Conservation (phyloP, 2,329 filamentous ascomycete species). For the Daldinia sp. region DNA sequence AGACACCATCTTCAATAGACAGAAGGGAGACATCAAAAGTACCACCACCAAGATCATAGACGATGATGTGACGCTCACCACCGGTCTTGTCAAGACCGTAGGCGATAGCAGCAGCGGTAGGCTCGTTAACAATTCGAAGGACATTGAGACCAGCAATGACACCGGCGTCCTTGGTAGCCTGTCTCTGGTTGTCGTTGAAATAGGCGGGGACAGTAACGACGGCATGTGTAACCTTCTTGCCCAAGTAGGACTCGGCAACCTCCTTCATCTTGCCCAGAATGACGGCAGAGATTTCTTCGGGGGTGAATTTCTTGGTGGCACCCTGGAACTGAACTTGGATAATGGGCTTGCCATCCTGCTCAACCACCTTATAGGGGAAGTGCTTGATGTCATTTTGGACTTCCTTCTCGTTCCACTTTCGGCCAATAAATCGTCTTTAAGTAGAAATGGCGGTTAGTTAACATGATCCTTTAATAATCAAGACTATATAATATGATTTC, state of each 20-base stretch:
- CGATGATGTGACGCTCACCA: slow-evolving; percentile 87
- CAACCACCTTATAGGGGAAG: slow-evolving; percentile 94
- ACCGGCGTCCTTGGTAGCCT: slow-evolving; percentile 96
- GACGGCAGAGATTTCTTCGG: slow-evolving; percentile 85
- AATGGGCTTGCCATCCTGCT: slow-evolving; percentile 90
- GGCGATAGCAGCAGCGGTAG: slow-evolving; percentile 93
- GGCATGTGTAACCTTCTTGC: slow-evolving; percentile 86
- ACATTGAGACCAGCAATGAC: slow-evolving; percentile 93
- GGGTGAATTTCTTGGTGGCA: slow-evolving; percentile 77
- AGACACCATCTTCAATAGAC: slow-evolving; percentile 90
- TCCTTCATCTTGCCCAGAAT: slow-evolving; percentile 88
- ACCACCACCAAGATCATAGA: slow-evolving; percentile 94
- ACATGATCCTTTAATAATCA: slow-evolving; percentile 45
- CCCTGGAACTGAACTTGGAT: slow-evolving; percentile 80
- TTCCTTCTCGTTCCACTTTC: slow-evolving; percentile 85
- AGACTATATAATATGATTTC: background rate
- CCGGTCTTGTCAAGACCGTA: slow-evolving; percentile 92
- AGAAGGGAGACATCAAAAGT: slow-evolving; percentile 95
- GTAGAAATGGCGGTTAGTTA: slow-evolving; percentile 50
- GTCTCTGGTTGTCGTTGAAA: slow-evolving; percentile 98
- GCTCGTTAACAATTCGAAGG: slow-evolving; percentile 96
- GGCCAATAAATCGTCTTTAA: slow-evolving; percentile 84
- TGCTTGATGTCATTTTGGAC: slow-evolving; percentile 96
- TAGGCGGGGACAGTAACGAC: slow-evolving; percentile 96
- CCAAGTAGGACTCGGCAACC: slow-evolving; percentile 81